phyloP scores from a whole-genome alignment of 2,329 filamentous ascomycete species.

The Pyrenochaeta sp. region DNA sequence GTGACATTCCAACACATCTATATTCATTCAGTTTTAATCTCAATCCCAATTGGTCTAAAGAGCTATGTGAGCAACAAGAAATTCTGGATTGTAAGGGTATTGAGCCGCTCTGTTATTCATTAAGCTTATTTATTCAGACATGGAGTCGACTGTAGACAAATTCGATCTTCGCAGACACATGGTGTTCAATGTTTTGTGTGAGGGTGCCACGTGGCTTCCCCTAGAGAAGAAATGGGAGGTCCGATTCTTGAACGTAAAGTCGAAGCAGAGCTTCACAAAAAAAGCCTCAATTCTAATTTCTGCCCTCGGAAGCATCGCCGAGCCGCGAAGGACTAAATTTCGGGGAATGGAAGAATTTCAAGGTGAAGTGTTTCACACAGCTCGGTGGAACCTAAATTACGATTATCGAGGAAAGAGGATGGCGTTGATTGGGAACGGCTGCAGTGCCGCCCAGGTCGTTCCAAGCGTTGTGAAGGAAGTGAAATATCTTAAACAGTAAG shows the following conservation, averaged over 20 bases:
- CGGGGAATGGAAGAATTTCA: slow-evolving; percentile 54
- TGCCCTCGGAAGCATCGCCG: slow-evolving; percentile 51
- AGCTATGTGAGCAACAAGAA: slow-evolving; percentile 54
- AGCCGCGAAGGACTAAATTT: slow-evolving; percentile 40
- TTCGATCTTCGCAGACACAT: slow-evolving; percentile 60
- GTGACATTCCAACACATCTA: slow-evolving; percentile 52
- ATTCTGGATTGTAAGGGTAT: slow-evolving; percentile 49
- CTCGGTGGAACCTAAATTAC: slow-evolving; percentile 54
- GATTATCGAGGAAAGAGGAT: slow-evolving; percentile 49
- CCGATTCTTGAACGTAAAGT: slow-evolving; percentile 50
- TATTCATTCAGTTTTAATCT: slow-evolving; percentile 54
- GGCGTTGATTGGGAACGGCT: slow-evolving; percentile 55
- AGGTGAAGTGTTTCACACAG: slow-evolving; percentile 52
- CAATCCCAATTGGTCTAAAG: slow-evolving; percentile 55
- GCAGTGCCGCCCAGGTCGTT: slow-evolving; percentile 54
- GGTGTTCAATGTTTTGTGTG: slow-evolving; percentile 57
- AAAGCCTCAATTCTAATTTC: slow-evolving; percentile 51
- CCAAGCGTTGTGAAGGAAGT: slow-evolving; percentile 49
- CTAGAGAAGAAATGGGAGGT: slow-evolving; percentile 57
- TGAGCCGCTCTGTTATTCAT: no score
- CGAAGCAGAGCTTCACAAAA: slow-evolving; percentile 48
- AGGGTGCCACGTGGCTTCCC: slow-evolving; percentile 57
- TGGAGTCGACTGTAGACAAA: slow-evolving; percentile 57
- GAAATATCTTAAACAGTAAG: slow-evolving; percentile 48
- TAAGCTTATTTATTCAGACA: slow-evolving; percentile 33